phyloP scores from a whole-genome alignment of 2,329 filamentous ascomycete genomes.

The Cytospora piceicola region DNA sequence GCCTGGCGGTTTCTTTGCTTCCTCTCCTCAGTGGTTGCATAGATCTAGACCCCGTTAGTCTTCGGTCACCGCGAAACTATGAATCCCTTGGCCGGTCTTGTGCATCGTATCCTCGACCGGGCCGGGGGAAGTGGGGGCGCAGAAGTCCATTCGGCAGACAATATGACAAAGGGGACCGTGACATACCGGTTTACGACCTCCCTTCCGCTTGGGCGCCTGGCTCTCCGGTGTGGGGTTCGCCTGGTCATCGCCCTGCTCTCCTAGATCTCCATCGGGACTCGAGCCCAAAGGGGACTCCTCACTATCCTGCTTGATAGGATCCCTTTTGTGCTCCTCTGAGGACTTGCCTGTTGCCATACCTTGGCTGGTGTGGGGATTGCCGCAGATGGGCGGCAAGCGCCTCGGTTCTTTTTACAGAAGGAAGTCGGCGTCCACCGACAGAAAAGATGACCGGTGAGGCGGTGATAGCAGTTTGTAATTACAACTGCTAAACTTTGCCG shows the following conservation, averaged over 20 bases:
- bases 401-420: conserved; percentile 35
- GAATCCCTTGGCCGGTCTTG: not conserved
- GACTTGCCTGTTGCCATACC: conserved; percentile 71
- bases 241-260: conserved; percentile 47
- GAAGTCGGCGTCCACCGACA: conserved; percentile 22
- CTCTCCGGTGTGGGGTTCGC: conserved; percentile 51
- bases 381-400: conserved; percentile 47
- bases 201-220: conserved; percentile 88
- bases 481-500: conserved; percentile 20
- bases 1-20: conserved; percentile 98
- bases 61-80: conserved; percentile 26
- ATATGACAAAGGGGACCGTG: conserved; percentile 18
- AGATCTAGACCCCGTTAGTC: conserved; percentile 66
- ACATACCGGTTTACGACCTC: conserved; percentile 92
- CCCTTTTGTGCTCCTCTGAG: conserved; percentile 59
- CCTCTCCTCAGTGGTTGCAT: conserved; percentile 96
- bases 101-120: not conserved
- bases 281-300: conserved; percentile 63
- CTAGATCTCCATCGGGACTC: conserved; percentile 52
- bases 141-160: not conserved
- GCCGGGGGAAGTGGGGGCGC: not conserved
- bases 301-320: conserved; percentile 59
- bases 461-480: conserved; percentile 18
- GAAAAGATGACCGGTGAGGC: conserved; percentile 10
- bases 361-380: conserved; percentile 42